Percentiles rank a stretch among this genome's conserved stretches.
phyloP scores from a whole-genome alignment of 2,329 filamentous ascomycete species.

The Sarocladium kiliense region DNA sequence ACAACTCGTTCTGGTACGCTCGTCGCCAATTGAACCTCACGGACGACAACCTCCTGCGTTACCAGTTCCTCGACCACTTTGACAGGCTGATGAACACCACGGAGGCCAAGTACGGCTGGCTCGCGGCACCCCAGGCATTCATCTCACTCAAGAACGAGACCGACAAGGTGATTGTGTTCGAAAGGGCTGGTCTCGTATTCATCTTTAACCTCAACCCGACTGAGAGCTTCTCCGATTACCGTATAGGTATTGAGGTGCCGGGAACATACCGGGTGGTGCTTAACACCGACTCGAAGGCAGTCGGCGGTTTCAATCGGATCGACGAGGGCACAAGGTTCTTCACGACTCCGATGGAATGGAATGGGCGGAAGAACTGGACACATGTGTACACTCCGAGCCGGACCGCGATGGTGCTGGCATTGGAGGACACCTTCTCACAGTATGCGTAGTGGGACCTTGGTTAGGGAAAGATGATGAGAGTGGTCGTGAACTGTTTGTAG shows the following conservation, averaged over 20 bases:
- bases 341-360: slow-evolving; percentile 88
- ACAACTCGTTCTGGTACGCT: slow-evolving; percentile 92
- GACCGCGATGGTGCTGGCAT: slow-evolving; percentile 65
- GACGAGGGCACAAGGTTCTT: slow-evolving; percentile 83
- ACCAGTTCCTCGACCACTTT: slow-evolving; percentile 85
- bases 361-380: slow-evolving; percentile 80
- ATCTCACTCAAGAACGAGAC: slow-evolving; percentile 88
- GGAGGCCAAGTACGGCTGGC: slow-evolving; percentile 88
- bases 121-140: slow-evolving; percentile 79
- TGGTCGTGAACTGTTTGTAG: not conserved
- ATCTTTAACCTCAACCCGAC: slow-evolving; percentile 94
- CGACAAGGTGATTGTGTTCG: slow-evolving; percentile 95
- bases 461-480: not conserved
- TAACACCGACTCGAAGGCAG: slow-evolving; percentile 70
- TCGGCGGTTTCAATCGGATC: slow-evolving; percentile 76
- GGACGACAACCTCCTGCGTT: slow-evolving; percentile 79
- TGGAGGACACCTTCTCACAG: slow-evolving; percentile 28
- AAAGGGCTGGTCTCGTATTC: slow-evolving; percentile 84
- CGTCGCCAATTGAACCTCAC: slow-evolving; percentile 89
- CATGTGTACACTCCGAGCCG: slow-evolving; percentile 86
- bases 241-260: slow-evolving; percentile 76
- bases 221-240: slow-evolving; percentile 84
- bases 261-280: slow-evolving; percentile 87
- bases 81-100: slow-evolving; percentile 85
- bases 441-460: slow-evolving; percentile 10